Percentiles rank a stretch among this genome's conserved stretches.
phyloP scores from a whole-genome alignment of 2,329 filamentous ascomycete species.

The Monosporascus sp. region DNA sequence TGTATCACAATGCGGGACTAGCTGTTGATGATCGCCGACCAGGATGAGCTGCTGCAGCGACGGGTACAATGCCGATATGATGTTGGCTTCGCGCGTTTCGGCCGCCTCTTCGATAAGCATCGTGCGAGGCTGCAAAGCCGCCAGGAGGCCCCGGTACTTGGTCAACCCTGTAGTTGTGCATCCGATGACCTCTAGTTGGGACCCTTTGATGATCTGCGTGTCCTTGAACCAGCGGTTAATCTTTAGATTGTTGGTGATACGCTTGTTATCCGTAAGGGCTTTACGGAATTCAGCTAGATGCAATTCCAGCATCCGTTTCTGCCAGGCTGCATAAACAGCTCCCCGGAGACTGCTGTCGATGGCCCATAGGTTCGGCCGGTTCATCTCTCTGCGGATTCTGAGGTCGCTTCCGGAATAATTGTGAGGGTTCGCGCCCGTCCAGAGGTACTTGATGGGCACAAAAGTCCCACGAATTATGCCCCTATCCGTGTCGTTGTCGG shows the following conservation, averaged over 20 bases:
- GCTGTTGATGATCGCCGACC: conserved; percentile 76
- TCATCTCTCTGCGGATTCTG: conserved; percentile 31
- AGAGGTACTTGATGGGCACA: conserved; percentile 37
- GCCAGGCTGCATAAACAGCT: conserved; percentile 61
- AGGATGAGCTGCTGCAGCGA: conserved; percentile 50
- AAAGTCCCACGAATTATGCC: conserved; percentile 40
- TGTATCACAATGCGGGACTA: conserved; percentile 64
- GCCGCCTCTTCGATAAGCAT: conserved; percentile 77
- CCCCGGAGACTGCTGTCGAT: conserved; percentile 54
- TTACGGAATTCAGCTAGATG: conserved; percentile 43
- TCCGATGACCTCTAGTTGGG: conserved; percentile 48
- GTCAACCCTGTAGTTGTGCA: conserved; percentile 75
- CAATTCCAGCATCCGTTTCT: conserved; percentile 45
- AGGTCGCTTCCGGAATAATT: conserved; percentile 17
- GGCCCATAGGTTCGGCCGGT: conserved; percentile 51
- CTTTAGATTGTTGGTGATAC: conserved; percentile 46
- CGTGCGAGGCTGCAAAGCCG: conserved; percentile 59
- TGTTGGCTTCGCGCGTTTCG: conserved; percentile 64
- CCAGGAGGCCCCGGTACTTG: conserved; percentile 70
- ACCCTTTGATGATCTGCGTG: conserved; percentile 32
- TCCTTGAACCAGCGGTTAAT: conserved; percentile 56
- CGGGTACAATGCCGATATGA: conserved; percentile 45
- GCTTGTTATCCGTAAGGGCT: conserved; percentile 44
- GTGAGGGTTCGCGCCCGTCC: conserved; percentile 27
- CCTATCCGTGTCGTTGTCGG: conserved; percentile 29